phyloP scores from a whole-genome alignment of 2,329 filamentous ascomycete genomes.

The Colletotrichum tropicale region DNA sequence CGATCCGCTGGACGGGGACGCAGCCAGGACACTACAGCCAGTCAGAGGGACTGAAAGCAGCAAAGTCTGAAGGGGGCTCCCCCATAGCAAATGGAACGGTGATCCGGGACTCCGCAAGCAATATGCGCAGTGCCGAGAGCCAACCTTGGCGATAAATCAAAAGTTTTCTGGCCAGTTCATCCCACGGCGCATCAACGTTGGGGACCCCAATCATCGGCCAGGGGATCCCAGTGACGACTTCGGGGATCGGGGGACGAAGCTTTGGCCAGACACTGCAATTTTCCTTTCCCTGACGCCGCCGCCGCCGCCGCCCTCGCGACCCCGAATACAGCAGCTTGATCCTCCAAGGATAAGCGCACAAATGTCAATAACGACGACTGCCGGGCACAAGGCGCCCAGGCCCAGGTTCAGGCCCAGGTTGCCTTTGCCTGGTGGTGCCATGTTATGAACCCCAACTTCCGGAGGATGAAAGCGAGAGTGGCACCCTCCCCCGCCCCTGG shows the following conservation, averaged over 20 bases:
- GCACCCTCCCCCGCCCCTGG: background rate
- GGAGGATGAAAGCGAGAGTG: background rate
- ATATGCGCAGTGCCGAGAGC: slow-evolving; percentile 18
- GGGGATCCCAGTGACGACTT: background rate
- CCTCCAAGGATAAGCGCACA: background rate
- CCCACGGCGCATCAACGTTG: background rate
- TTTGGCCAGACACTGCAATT: slow-evolving; percentile 15
- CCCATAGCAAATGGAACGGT: background rate
- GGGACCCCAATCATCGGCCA: slow-evolving; percentile 8
- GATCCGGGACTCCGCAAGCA: slow-evolving; percentile 17
- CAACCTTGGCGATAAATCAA: slow-evolving; percentile 14
- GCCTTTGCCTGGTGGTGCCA: slow-evolving; percentile 11
- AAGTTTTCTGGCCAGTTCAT: slow-evolving; percentile 9
- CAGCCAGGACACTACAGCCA: background rate
- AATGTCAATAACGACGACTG: slow-evolving; percentile 16
- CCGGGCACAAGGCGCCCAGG: slow-evolving; percentile 8
- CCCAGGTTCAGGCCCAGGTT: background rate
- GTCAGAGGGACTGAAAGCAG: slow-evolving; percentile 9
- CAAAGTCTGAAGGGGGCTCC: slow-evolving; percentile 3
- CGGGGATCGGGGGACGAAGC: slow-evolving; percentile 5
- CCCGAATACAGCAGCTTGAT: background rate
- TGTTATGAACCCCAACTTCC: slow-evolving; percentile 14
- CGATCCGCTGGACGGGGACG: background rate
- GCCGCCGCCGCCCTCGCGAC: background rate
- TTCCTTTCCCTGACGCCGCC: background rate